These are phyloP conservation scores for Candida tetrigidarum DNA, from an alignment of 1,139 yeast genomes.

Conservation along the genomic window DNA sequence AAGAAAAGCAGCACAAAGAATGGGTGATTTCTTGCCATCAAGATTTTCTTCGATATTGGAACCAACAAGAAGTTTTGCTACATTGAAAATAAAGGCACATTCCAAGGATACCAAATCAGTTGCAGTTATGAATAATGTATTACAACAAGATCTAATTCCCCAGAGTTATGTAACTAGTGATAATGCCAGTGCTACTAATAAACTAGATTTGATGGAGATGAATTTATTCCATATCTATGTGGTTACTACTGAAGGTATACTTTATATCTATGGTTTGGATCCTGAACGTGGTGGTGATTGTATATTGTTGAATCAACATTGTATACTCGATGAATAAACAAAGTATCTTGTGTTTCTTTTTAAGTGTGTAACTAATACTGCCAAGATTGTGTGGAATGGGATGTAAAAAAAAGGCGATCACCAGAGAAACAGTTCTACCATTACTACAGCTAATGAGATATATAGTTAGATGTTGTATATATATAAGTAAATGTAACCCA, in stretches of 20 bases:
- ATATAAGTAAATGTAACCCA: too few relatives aligned
- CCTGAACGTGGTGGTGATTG: conserved; percentile 96
- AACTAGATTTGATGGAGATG: conserved; percentile 42
- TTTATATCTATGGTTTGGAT: conserved; percentile 84
- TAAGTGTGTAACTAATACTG: too few relatives aligned
- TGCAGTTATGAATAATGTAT: conserved; percentile 56
- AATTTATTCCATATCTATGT: conserved; percentile 71
- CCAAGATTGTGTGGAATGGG: too few relatives aligned
- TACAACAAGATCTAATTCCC: conserved; percentile 43
- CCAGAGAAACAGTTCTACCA: too few relatives aligned
- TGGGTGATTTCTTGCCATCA: conserved; percentile 87
- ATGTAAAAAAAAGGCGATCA: too few relatives aligned
- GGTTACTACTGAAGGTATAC: conserved; percentile 85
- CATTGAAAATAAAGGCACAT: conserved; percentile 75
- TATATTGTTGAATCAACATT: conserved; percentile 71
- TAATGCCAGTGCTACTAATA: conserved; percentile 15
- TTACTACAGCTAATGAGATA: too few relatives aligned
- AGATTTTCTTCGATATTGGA: conserved; percentile 86
- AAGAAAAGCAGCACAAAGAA: conserved; percentile 82
- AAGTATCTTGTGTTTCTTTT: too few relatives aligned
- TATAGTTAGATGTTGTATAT: too few relatives aligned
- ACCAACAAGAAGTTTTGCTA: conserved; percentile 94
- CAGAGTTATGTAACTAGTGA: conserved; percentile 31
- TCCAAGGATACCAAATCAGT: conserved; percentile 65
- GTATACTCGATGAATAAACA: conserved; percentile 35